phyloP scores from a whole-genome alignment of 2,329 filamentous ascomycete genomes.

The Pyrenophora teres region DNA sequence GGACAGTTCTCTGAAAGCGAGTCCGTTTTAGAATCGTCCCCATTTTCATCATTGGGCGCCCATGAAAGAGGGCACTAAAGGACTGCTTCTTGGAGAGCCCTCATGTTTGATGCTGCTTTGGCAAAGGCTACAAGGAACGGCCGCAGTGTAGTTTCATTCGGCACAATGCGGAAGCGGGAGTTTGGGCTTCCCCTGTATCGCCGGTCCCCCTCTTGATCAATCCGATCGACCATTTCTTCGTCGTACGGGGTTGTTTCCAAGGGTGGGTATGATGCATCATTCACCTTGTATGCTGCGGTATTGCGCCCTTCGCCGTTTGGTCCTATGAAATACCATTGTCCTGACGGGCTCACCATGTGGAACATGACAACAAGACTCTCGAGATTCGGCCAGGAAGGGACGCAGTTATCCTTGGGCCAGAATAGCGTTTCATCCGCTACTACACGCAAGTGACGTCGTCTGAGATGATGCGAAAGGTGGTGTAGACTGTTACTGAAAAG shows the following conservation, averaged over 20 bases:
- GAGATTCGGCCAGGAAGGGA: conserved; percentile 24
- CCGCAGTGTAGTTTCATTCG: conserved; percentile 10
- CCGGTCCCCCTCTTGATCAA: background rate
- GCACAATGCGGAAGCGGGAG: conserved; percentile 10
- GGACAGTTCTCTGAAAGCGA: too few relatives aligned
- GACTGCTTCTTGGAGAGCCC: conserved; percentile 8
- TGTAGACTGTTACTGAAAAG: conserved; percentile 24
- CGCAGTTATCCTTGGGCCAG: conserved; percentile 10
- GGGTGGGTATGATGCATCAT: conserved; percentile 15
- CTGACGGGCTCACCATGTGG: conserved; percentile 17
- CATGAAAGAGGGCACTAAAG: conserved; percentile 17
- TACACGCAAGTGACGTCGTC: conserved; percentile 10
- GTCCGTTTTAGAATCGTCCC: background rate
- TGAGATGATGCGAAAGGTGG: conserved; percentile 18
- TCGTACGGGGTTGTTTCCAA: conserved; percentile 12
- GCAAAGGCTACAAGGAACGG: conserved; percentile 23
- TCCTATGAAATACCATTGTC: conserved; percentile 23
- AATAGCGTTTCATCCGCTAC: conserved; percentile 22
- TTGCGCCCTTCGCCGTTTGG: conserved; percentile 14
- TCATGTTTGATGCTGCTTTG: conserved; percentile 22
- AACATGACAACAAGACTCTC: conserved; percentile 20
- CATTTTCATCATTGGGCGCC: background rate
- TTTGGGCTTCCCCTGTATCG: background rate
- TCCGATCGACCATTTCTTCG: background rate
- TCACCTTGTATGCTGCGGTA: background rate